Conservation (phyloP, 2,329 filamentous ascomycete genomes). For the Epichloe bromicola region DNA sequence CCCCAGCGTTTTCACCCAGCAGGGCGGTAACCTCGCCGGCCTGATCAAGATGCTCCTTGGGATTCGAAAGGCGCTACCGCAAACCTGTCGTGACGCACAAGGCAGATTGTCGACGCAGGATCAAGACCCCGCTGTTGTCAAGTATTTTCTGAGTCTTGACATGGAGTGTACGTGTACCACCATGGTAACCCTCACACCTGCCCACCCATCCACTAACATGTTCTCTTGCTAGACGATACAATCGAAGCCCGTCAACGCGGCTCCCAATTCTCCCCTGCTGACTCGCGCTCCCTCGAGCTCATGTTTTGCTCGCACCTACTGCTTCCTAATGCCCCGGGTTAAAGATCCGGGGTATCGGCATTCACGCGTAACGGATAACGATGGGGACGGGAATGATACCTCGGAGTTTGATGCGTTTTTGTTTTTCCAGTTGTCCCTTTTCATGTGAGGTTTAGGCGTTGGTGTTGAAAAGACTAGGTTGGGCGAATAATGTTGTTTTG, state of each 20-base stretch:
- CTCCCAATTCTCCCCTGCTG: slow-evolving; percentile 35
- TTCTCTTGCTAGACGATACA: slow-evolving; percentile 16
- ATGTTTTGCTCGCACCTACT: slow-evolving; percentile 36
- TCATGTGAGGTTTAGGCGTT: background rate
- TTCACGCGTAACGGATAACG: slow-evolving; percentile 17
- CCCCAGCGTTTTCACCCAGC: slow-evolving; percentile 42
- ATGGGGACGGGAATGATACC: slow-evolving; percentile 17
- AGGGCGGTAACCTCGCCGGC: slow-evolving; percentile 45
- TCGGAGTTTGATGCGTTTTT: slow-evolving; percentile 1
- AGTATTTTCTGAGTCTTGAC: slow-evolving; percentile 43
- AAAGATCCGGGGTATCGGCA: background rate
- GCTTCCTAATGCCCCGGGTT: slow-evolving; percentile 20
- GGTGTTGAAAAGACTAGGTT: background rate
- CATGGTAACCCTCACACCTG: too few species aligned
- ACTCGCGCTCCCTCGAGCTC: slow-evolving; percentile 38
- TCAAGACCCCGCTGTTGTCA: slow-evolving; percentile 29
- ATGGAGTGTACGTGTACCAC: slow-evolving; percentile 43
- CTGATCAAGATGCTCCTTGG: slow-evolving; percentile 47
- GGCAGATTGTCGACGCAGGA: slow-evolving; percentile 36
- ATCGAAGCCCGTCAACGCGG: slow-evolving; percentile 33
- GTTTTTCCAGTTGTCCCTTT: background rate
- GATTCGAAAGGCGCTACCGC: slow-evolving; percentile 47
- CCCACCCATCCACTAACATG: background rate
- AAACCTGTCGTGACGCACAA: slow-evolving; percentile 32
- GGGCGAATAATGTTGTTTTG: too few species aligned